Base-by-base conservation (phyloP, 805 yeast genomes). In the Ogataea thermomethanolica region DNA sequence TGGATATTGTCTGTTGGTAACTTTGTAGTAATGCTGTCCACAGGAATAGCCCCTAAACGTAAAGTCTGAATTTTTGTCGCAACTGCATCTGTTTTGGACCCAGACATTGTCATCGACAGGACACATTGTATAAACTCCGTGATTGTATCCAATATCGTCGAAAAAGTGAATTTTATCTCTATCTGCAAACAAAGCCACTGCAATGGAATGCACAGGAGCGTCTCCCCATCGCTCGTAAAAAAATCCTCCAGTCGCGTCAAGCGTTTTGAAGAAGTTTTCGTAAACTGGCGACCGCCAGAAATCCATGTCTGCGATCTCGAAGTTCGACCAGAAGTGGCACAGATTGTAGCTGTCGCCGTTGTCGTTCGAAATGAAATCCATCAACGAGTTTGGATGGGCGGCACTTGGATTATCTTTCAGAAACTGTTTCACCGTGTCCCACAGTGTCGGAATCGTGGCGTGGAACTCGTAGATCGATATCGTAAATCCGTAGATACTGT, bases 201-300 rank as follows among this genome's bases (percentile, higher is more conserved):
- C 95, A 36, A 86, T 71, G 1, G 95, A 76, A 64, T 86, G 95
- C n/a, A 86, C 76, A 3, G 95, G 95, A 0, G 95, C 95, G 63
- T 87, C 96, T 14, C 96, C 96, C 95, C 95, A 87, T 50, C 96
- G 71, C 65, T 87, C 93, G 56, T 84, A 84, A 59, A 77, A 85
- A 59, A 85, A 85, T 1, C 95, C 95, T 42, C 95, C 95, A 3
- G 74, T 59, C 33, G 61, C 44, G 56, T 85, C 95, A 32, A 85
- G 65, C 56, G 66, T 65, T 15, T 82, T 67, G 57, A 84, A 84
- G 62, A 74, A 83, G 7, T 71, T 67, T 32, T 70, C 66, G 62
- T 83, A 84, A 14, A 72, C 69, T 26, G 69, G 60, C 0, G 77
- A 66, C 49, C 88, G 67, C 75, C 80, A 81, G 46, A 84, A 76